Evolutionary conservation across 768 basidiomycete species (phyloP), one percentile per base, ranked within the genome.

Genomic region (Phanerodontia chrysosporium): DNA sequence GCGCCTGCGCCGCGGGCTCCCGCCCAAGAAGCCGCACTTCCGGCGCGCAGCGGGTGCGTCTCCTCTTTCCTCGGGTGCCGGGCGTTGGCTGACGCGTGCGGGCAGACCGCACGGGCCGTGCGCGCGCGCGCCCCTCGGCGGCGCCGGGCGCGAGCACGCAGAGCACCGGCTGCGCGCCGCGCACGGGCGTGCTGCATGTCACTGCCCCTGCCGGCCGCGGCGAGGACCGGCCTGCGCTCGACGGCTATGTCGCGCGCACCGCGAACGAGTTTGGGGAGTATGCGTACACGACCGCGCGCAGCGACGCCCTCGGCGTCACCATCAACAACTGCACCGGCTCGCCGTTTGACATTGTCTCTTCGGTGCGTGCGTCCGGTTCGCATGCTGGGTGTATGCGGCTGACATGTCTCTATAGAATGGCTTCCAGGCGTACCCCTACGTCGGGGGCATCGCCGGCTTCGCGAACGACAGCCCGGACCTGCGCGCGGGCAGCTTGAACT

Each of bases 201-300:
- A 25, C 58, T 16, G 59, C 57, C 2, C 39, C 39, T 14, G 32
- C 7, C 18, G 10, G 45, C 18, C 51, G 21, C 36, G 45, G 28
- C 22, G 44, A 22, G 25, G 30, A 22, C 42, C 39, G 52, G 9
- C 58, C 58, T 9, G 10, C 3, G n/a, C 55, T 61, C 25, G 60
- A 54, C 29, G 60, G 63, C 29, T 63, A 58, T 51, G 45, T 67
- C 22, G 27, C 51, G 45, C 21, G 24, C 21, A 22, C 29, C 10
- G 49, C 57, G 8, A 67, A 67, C 62, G 35, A 35, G 25, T 67
- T 58, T 42, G 66, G 66, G 18, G 64, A 67, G 60, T 67, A 62
- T 46, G 52, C 45, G 2, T 52, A 63, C 58, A 67, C 66, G 1
- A 55, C 61, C n/a, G 55, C 57, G 44, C 24, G 51, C 7, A 29